Base-by-base conservation (phyloP, 352 stramenopile species). In the Aphanomyces euteiches region DNA sequence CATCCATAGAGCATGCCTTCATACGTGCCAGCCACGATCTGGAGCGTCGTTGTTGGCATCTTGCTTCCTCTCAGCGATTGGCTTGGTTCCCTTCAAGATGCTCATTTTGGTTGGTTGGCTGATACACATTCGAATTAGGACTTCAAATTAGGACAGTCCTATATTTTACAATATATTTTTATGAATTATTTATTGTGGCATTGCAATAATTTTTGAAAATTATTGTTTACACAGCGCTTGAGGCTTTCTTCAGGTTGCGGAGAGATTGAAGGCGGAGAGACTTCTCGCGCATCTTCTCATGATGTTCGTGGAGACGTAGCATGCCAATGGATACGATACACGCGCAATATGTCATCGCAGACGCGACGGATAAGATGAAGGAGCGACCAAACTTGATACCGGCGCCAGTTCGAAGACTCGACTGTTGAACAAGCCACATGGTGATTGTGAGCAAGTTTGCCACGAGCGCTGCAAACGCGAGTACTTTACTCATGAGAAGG, bases 1-100 rank as follows among this genome's bases (percentile, higher is more conserved):
- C 88, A 96, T 19, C 88, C 88, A 72, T 94, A 94, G 36, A 96
- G 77, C 50, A 93, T 80, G 63, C 88, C 88, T 74, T 93, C 86
- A 69, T 96, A 96, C 69, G 88, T 94, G 68, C 88, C 88, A 19
- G 80, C 85, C 19, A 93, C 84, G 45, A 96, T 83, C 72, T 86
- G 87, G 56, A 95, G 84, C 79, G 87, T 90, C 21, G 10, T 68
- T 53, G 39, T 40, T n/a, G 47, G 36, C 64, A 45, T 61, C 17
- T 12, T 4, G 28, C 19, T 58, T 10, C 50, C 8, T 36, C 17
- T 10, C 19, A 61, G 43, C 54, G 54, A 61, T 61, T 61, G 54
- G 54, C 54, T 61, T 7, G 5, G 43, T 50, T n/a, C 43, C 1
- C 43, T 43, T 37, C 5, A n/a, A 41, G 17, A 37, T 40, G 28